Evolutionary conservation across 805 yeast genomes (phyloP), one percentile per base, ranked within the genome.

Genomic region (Candida broadrunensis): DNA sequence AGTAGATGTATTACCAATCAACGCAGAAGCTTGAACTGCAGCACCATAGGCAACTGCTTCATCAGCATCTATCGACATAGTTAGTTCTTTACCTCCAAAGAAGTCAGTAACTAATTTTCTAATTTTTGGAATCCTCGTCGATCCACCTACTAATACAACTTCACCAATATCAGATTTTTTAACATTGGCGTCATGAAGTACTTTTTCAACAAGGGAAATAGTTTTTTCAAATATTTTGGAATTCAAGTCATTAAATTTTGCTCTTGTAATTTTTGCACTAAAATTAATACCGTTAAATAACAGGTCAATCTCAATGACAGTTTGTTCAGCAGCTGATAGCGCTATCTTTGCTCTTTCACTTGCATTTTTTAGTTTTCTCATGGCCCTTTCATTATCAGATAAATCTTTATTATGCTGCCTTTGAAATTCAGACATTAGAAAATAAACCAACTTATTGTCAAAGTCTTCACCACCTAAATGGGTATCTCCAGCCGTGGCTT

Each of bases 41-140:
- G 97, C 97, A 84, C 97, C 97, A 75, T 89, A 89, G 61, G 97
- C 97, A 71, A 89, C 97, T 61, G 97, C 97, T 77, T 89, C 97
- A 78, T 89, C 97, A 56, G 97, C 97, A 82, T 89, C 89, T 71
- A 89, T 89, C 39, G 96, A 87, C 75, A 82, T 86, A 79, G 88
- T 88, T 72, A 95, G 96, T 75, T 89, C 96, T 77, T 89, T 90
- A 67, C 97, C 97, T 71, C 88, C 86, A 81, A 90, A 89, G 83
- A 83, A 89, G 72, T 90, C 97, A 52, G 96, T 85, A 38, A 89
- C 96, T 60, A 90, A 79, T 74, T 88, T 89, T 77, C 90, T 97
- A 54, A 90, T 83, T 77, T 87, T 89, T 75, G 97, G 97, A 74
- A 89, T 89, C 84, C 97, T 89, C 54, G 97, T 90, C 49, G 97